Evolutionary conservation across 768 basidiomycete genomes (phyloP).

Genomic region (Auricularia sp.): DNA sequence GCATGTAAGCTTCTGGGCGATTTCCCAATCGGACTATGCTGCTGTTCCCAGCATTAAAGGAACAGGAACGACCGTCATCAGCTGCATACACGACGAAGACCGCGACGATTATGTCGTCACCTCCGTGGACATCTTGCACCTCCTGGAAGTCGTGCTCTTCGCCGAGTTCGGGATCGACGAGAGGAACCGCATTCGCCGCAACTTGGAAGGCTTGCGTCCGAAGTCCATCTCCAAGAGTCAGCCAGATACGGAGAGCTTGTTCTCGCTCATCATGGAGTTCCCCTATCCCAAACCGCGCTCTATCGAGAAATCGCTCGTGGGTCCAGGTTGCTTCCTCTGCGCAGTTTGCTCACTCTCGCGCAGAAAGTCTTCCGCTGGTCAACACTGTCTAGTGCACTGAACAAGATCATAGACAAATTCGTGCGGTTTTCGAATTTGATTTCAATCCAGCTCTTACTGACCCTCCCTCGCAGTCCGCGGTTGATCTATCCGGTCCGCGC

Average conservation of each 20-base stretch:
- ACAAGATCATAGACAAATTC: slow-evolving; percentile 79
- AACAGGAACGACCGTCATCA: slow-evolving; percentile 74
- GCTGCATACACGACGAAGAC: slow-evolving; percentile 85
- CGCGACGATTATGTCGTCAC: slow-evolving; percentile 76
- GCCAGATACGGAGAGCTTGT: slow-evolving; percentile 72
- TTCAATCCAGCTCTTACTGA: neutral
- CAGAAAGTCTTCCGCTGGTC: slow-evolving; percentile 71
- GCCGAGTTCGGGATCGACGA: slow-evolving; percentile 88
- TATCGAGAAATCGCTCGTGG: slow-evolving; percentile 84
- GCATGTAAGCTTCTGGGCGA: slow-evolving; percentile 67
- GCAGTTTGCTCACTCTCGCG: slow-evolving; percentile 29
- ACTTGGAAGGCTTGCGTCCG: slow-evolving; percentile 86
- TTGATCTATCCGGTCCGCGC: neutral
- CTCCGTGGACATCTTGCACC: slow-evolving; percentile 90
- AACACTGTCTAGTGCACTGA: slow-evolving; percentile 56
- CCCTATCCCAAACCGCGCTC: slow-evolving; percentile 89
- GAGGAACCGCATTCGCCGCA: slow-evolving; percentile 91
- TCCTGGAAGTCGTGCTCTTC: slow-evolving; percentile 70
- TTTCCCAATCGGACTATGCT: slow-evolving; percentile 63
- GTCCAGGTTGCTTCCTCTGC: slow-evolving; percentile 32
- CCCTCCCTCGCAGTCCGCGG: neutral
- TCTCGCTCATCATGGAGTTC: slow-evolving; percentile 94
- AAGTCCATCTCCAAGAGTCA: slow-evolving; percentile 85
- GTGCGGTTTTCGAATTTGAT: slow-evolving; percentile 34
- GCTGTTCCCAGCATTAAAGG: slow-evolving; percentile 26